phyloP scores from a whole-genome alignment of 768 basidiomycete species.

The Stropharia rugosoannulata region DNA sequence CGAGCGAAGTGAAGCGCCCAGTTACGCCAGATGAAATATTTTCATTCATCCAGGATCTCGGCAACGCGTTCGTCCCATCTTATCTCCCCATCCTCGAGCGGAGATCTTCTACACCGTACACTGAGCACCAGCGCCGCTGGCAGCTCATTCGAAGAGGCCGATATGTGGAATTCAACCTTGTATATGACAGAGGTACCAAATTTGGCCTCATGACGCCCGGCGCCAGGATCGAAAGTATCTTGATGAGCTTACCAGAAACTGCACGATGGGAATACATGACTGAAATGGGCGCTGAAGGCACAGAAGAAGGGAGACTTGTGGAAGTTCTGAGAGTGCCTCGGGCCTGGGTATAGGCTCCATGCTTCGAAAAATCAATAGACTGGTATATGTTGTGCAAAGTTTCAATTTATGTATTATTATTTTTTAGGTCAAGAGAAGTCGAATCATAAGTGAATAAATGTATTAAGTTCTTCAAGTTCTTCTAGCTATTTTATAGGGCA shows the following conservation, averaged over 20 bases:
- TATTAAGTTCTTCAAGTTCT: no score
- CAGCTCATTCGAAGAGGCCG: slow-evolving; percentile 88
- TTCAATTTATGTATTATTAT: no score
- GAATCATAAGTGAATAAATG: no score
- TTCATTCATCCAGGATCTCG: slow-evolving; percentile 66
- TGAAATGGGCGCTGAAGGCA: slow-evolving; percentile 64
- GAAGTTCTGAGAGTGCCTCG: slow-evolving; percentile 59
- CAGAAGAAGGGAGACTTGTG: slow-evolving; percentile 66
- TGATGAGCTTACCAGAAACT: slow-evolving; percentile 87
- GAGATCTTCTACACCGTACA: slow-evolving; percentile 53
- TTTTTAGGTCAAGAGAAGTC: no score
- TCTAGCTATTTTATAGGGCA: no score
- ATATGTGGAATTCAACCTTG: slow-evolving; percentile 94
- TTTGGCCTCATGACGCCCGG: slow-evolving; percentile 85
- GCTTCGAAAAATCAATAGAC: not conserved
- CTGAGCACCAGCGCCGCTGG: slow-evolving; percentile 80
- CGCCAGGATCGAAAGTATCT: slow-evolving; percentile 84
- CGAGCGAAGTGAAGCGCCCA: slow-evolving; percentile 42
- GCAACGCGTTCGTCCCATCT: slow-evolving; percentile 83
- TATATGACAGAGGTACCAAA: slow-evolving; percentile 85
- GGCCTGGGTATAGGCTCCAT: slow-evolving; percentile 51
- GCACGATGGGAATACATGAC: slow-evolving; percentile 91
- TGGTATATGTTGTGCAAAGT: not conserved
- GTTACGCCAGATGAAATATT: slow-evolving; percentile 70
- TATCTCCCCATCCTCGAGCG: slow-evolving; percentile 83